phyloP scores from a whole-genome alignment of 2,329 filamentous ascomycete species.

The Sclerotiophoma versabilis region DNA sequence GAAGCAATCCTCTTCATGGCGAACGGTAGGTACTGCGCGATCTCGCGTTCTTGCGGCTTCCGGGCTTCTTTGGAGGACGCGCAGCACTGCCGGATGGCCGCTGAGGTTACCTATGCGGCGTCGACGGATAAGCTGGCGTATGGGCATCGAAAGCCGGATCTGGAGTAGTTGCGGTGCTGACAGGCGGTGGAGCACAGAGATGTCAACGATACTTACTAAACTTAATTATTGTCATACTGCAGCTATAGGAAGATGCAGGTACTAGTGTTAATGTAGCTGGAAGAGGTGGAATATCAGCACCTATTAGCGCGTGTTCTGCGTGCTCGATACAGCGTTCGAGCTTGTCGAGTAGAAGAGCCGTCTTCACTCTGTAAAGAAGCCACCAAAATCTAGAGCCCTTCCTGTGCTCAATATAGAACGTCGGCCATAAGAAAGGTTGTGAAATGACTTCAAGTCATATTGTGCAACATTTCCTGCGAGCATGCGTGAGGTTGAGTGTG shows the following conservation, averaged over 20 bases:
- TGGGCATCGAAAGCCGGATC: not conserved
- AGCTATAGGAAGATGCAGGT: not conserved
- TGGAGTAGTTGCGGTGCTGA: not conserved
- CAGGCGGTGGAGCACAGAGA: not conserved
- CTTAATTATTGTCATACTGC: not conserved
- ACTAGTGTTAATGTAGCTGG: no score
- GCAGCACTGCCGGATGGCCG: not conserved
- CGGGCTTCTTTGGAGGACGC: not conserved
- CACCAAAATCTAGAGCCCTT: no score
- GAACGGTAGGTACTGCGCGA: not conserved
- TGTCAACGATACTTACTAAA: not conserved
- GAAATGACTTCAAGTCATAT: no score
- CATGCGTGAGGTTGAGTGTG: no score
- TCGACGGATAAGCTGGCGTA: not conserved
- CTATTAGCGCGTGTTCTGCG: not conserved
- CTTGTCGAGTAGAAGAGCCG: not conserved
- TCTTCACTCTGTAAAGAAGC: not conserved
- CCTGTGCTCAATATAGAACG: no score
- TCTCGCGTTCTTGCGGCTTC: not conserved
- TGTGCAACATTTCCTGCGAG: no score
- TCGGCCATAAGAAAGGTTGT: no score
- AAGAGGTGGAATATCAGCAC: not conserved
- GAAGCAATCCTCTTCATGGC: not conserved
- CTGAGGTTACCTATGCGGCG: not conserved
- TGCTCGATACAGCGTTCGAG: not conserved